A percentile compares a stretch with the other conserved stretches of the same genome.
phyloP scores from a whole-genome alignment of 169 alveolate species.

The Plasmodium knowlesi region DNA sequence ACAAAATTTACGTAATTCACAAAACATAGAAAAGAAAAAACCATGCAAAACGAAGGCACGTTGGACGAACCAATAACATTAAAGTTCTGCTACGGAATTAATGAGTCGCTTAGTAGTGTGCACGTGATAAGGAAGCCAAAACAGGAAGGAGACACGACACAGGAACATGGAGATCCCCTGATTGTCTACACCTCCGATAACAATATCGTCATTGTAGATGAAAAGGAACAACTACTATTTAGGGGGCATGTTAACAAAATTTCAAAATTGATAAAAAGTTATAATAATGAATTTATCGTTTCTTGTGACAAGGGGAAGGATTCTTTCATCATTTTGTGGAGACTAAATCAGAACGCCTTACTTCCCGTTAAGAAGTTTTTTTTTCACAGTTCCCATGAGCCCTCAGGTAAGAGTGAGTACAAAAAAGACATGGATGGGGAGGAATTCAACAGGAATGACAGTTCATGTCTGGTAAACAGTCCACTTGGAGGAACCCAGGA shows the following conservation, averaged over 20 bases:
- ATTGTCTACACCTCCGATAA: slow-evolving; percentile 69
- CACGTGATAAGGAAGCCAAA: slow-evolving; percentile 8
- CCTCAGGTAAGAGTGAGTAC: not conserved
- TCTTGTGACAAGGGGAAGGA: slow-evolving; percentile 68
- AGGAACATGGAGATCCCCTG: not conserved
- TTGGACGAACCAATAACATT: slow-evolving; percentile 68
- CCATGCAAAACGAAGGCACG: slow-evolving; percentile 22
- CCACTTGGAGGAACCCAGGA: not conserved
- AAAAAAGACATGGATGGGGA: not conserved
- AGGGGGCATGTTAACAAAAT: slow-evolving; percentile 71
- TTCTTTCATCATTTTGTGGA: slow-evolving; percentile 69
- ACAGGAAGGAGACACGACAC: not conserved
- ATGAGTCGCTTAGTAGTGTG: slow-evolving; percentile 58
- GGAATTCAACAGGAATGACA: not conserved
- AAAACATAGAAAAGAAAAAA: not conserved
- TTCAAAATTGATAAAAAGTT: slow-evolving; percentile 45
- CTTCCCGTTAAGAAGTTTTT: slow-evolving; percentile 40
- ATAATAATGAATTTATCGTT: slow-evolving; percentile 43
- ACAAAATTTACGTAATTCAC: no score
- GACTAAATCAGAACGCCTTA: slow-evolving; percentile 10
- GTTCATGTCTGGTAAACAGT: not conserved
- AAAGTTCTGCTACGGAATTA: slow-evolving; percentile 72
- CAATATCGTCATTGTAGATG: slow-evolving; percentile 64
- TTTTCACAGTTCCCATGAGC: not conserved
- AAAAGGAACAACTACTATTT: slow-evolving; percentile 49